Percentiles rank a stretch among this genome's conserved stretches.
phyloP scores from a whole-genome alignment of 495 filamentous ascomycete species.

The Aspergillus taichungensis region DNA sequence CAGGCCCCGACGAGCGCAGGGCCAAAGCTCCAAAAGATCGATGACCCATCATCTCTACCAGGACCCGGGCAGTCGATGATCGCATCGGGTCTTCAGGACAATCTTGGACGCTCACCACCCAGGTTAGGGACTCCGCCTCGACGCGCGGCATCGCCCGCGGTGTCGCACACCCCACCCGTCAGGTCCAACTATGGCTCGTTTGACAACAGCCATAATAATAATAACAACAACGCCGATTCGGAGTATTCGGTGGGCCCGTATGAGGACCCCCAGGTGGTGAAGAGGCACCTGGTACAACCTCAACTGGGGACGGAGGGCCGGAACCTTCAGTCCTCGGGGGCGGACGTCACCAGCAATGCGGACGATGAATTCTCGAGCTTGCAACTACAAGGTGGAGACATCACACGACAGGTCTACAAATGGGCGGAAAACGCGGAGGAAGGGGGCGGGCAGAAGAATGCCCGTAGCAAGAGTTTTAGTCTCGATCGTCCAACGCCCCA shows the following conservation, averaged over 20 bases:
- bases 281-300: constrained; percentile 69
- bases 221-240: constrained; percentile 23
- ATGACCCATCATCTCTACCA: constrained; percentile 35
- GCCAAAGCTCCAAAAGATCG: constrained; percentile 27
- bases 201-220: constrained; percentile 55
- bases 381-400: constrained; percentile 84
- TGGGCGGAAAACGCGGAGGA: constrained; percentile 79
- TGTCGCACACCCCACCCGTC: constrained; percentile 35
- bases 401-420: constrained; percentile 86
- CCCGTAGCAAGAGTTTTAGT: constrained; percentile 78
- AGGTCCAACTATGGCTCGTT: constrained; percentile 74
- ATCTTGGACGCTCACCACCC: constrained; percentile 44
- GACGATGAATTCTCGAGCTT: constrained; percentile 89
- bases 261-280: constrained; percentile 76
- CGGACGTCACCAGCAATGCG: constrained; percentile 40
- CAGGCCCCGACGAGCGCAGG: constrained; percentile 17
- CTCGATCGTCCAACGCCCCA: constrained; percentile 66
- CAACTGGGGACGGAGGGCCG: constrained; percentile 37
- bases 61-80: constrained; percentile 71
- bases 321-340: constrained; percentile 26
- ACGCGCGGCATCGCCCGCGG: constrained; percentile 46
- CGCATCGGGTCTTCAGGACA: constrained; percentile 62
- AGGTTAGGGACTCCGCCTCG: constrained; percentile 44
- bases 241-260: constrained; percentile 38
- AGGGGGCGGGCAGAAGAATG: constrained; percentile 36